Evolutionary conservation across 805 yeast genomes (phyloP), one percentile per base, ranked within the genome.

Genomic region (Barnettozyma vustinii): DNA sequence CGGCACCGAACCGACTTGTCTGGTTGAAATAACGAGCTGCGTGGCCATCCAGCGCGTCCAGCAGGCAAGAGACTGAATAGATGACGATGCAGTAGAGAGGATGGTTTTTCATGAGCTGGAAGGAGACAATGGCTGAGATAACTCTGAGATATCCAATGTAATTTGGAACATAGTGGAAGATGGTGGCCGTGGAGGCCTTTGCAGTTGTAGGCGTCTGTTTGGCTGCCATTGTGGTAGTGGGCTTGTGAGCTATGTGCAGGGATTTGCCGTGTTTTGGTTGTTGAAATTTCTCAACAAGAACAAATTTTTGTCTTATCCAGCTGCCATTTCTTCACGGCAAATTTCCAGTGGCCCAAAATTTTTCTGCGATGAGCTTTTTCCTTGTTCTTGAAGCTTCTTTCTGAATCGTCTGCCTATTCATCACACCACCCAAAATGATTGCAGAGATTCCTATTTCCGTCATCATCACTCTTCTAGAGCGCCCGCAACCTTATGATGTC

Each of bases 11-110:
- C 56, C 80, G 78, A 30, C 97, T 87, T 15, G 96, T 84, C 67
- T 94, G 99, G 64, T 87, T 80, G 65, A 75, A 88, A 60, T 77
- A 77, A 54, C 99, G 77, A 5, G 99, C 99, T 49, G 96, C 96
- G 48, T 84, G 82, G 4, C 99, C 99, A 65, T 94, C 99, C 50
- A 90, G 79, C 0, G 99, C 99, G 68, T 94, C 99, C 53, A 94
- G 73, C 48, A 94, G 73, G 58, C 99, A 95, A 12, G 97, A 89
- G 18, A 89, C 73, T 15, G 95, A 85, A 64, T 94, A 94, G 41
- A 90, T 71, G 18, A 79, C 65, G 37, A 87, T 80, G 45, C 97
- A 90, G 63, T 76, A 75, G 49, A 84, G 69, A 19, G 97, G 99
- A 65, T 89, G 94, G 61, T 76, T 72, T 56, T 79, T 76, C 99